Conservation (phyloP, 108 stramenopile species). For the Conticribra guillardii region DNA sequence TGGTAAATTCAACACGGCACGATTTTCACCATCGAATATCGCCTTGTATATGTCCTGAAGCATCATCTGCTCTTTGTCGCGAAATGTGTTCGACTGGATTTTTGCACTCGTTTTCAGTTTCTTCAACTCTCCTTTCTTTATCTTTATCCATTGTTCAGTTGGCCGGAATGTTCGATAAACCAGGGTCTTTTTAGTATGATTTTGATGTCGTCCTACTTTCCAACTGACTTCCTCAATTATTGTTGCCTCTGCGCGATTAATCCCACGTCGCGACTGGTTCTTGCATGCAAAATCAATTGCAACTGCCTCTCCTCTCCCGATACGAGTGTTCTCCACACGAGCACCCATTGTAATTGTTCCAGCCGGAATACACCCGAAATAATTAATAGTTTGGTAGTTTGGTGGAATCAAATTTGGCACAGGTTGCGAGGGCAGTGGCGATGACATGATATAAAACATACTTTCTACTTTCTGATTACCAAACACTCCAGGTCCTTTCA, state of each 20-base stretch:
- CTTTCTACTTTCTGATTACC: constrained; percentile 7
- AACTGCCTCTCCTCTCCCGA: constrained; percentile 25
- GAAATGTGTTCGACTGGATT: background rate
- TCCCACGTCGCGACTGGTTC: constrained; percentile 37
- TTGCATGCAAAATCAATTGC: constrained; percentile 44
- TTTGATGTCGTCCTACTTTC: background rate
- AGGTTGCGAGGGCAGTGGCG: constrained; percentile 7
- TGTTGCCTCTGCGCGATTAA: constrained; percentile 21
- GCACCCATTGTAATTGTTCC: constrained; percentile 39
- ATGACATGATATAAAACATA: constrained; percentile 6
- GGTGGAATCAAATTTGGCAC: constrained; percentile 9
- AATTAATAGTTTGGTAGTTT: background rate
- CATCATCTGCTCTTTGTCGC: constrained; percentile 5
- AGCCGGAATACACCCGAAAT: background rate
- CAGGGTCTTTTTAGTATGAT: background rate
- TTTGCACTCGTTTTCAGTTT: background rate
- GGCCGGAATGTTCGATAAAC: background rate
- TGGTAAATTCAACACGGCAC: background rate
- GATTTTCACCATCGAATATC: constrained; percentile 18
- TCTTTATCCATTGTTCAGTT: constrained; percentile 4
- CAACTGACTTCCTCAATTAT: constrained; percentile 41
- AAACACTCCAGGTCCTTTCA: background rate
- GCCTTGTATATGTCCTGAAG: constrained; percentile 1
- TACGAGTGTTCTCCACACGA: constrained; percentile 30
- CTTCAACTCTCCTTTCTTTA: constrained; percentile 13